Conservation (phyloP, 1,284 basidiomycete species). For the Xanthoconium separans region DNA sequence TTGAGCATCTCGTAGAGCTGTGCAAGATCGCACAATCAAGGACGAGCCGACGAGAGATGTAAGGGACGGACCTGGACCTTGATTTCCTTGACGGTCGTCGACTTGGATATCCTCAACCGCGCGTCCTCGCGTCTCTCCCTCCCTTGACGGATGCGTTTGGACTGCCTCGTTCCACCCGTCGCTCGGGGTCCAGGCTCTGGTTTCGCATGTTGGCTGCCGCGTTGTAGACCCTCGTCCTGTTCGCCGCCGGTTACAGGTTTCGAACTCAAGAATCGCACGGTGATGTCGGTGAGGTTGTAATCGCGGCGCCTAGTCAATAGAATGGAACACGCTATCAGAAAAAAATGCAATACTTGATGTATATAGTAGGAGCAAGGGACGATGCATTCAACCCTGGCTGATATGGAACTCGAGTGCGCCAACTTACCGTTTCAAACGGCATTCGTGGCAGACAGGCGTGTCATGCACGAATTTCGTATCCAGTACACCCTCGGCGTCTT, state of each 20-base stretch:
- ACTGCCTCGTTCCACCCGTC: conserved; percentile 49
- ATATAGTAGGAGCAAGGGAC: conserved; percentile 6
- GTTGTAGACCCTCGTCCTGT: conserved; percentile 26
- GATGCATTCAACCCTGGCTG: conserved; percentile 10
- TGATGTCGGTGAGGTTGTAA: conserved; percentile 53
- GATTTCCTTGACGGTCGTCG: conserved; percentile 72
- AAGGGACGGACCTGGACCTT: conserved; percentile 59
- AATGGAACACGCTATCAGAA: conserved; percentile 18
- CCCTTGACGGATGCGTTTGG: conserved; percentile 60
- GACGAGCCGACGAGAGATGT: not conserved
- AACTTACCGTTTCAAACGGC: conserved; percentile 58
- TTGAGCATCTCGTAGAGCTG: conserved; percentile 59
- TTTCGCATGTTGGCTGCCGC: conserved; percentile 26
- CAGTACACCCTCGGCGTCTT: conserved; percentile 31
- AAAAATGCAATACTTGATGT: conserved; percentile 7
- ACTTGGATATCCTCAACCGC: conserved; percentile 57
- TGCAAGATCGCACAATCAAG: not conserved
- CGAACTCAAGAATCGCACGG: conserved; percentile 40
- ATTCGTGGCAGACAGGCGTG: conserved; percentile 57
- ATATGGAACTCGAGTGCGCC: conserved; percentile 13
- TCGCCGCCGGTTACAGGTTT: conserved; percentile 23
- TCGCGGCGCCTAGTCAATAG: conserved; percentile 43
- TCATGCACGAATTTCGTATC: conserved; percentile 44
- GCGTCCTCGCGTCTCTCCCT: conserved; percentile 49
- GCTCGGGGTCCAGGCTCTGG: conserved; percentile 27